Evolutionary conservation across 2,329 filamentous ascomycete species (phyloP).

Genomic region (Dactylellina leptospora): DNA sequence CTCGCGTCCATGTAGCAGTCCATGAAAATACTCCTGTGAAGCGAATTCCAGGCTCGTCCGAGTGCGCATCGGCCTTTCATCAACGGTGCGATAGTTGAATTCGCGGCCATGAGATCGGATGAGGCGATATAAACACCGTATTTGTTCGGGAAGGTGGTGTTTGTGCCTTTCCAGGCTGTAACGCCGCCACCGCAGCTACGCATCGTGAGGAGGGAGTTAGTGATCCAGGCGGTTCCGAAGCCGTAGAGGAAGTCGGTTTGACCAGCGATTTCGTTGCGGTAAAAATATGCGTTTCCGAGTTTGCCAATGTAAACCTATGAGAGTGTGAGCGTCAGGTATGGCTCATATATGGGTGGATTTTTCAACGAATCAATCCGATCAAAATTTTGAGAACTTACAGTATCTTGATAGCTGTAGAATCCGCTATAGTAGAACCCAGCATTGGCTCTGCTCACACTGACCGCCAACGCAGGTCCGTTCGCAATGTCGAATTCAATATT

Average conservation of each 20-base stretch:
- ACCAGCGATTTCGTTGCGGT: constrained; percentile 69
- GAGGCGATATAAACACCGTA: constrained; percentile 73
- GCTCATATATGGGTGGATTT: neutral
- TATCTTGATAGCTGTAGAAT: constrained; percentile 75
- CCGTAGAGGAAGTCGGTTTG: constrained; percentile 76
- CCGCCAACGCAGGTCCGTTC: constrained; percentile 68
- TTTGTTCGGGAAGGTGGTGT: constrained; percentile 73
- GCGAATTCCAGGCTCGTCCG: constrained; percentile 71
- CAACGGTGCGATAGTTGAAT: constrained; percentile 62
- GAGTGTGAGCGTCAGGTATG: no score
- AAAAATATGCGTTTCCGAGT: constrained; percentile 72
- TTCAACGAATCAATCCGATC: neutral
- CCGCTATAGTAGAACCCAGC: constrained; percentile 73
- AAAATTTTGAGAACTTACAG: constrained; percentile 59
- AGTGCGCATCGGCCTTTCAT: constrained; percentile 65
- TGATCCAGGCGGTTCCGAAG: constrained; percentile 72
- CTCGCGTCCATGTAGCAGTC: constrained; percentile 67
- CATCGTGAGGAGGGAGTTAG: constrained; percentile 66
- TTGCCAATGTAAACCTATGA: constrained; percentile 71
- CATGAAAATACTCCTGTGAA: constrained; percentile 69
- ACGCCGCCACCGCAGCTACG: constrained; percentile 73
- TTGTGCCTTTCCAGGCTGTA: constrained; percentile 70
- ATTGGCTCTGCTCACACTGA: constrained; percentile 71
- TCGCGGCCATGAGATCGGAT: constrained; percentile 67
- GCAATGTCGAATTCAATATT: constrained; percentile 68